Base-by-base conservation (phyloP, 2,329 filamentous ascomycete genomes). In the Penicillium frequentans region DNA sequence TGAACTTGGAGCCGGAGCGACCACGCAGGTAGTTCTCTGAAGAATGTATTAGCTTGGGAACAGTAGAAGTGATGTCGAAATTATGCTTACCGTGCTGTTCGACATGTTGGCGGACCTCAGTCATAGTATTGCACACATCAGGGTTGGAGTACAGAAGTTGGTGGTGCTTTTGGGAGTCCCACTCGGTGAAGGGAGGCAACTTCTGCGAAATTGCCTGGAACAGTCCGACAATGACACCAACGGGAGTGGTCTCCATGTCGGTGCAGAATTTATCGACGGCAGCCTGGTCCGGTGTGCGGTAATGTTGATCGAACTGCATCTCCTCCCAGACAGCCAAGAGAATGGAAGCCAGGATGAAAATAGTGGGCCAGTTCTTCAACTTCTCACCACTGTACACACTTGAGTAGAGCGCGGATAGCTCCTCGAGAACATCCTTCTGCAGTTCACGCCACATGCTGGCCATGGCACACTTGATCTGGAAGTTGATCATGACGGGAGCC, bases 181-280 rank as follows among this genome's bases (percentile, higher is more conserved):
- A 98, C 73, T 98, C 93, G 64, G 88, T 89, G 72, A 98, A 92
- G 21, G 91, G 84, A 5, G 93, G 93, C 44, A 97, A 84, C 80
- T 98, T 97, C 78, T 96, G 93, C 1, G 93, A 97, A 73, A 98
- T 98, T 76, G 93, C 93, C 68, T 96, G 92, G 86, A 98, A 98
- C 29, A 98, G 85, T 46, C 93, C 93, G 63, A 96, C 92, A 69
- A 98, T 96, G 68, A 98, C 93, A 68, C 93, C 93, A 43, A 98
- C 93, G 0, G 93, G 93, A 8, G 90, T 96, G 10, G 90, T 90
- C 80, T 98, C 93, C 93, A 98, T 98, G 72, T 98, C 93, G 57
- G 82, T 86, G 81, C 93, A 97, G 82, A 98, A 98, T 79, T 96
- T 96, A 71, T 93, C 87, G 61, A 96, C 93, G 5, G 90, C 89